phyloP scores from a whole-genome alignment of 176 grass and related monocot species.

The Rhynchospora tenuis region DNA sequence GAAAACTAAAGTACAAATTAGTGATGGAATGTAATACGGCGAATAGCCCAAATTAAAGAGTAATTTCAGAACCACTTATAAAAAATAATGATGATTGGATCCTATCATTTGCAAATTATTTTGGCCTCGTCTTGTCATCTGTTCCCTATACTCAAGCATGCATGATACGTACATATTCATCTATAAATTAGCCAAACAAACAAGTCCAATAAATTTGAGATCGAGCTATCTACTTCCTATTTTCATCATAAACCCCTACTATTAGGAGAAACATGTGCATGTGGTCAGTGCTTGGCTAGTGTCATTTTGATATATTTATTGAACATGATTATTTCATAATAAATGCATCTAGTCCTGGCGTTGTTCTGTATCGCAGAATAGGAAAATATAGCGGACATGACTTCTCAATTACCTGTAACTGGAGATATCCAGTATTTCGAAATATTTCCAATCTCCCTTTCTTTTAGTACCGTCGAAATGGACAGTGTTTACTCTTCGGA shows the following conservation, averaged over 20 bases:
- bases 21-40: too few species aligned
- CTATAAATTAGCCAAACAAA: neutral
- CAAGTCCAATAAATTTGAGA: neutral
- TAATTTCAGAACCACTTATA: neutral
- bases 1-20: too few species aligned
- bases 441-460: neutral
- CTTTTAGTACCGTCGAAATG: neutral
- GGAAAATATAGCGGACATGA: neutral
- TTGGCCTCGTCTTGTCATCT: neutral
- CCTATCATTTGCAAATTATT: neutral
- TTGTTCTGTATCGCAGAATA: neutral
- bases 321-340: neutral
- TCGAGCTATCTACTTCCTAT: neutral
- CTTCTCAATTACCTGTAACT: neutral
- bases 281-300: neutral
- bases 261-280: neutral
- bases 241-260: neutral
- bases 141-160: too few species aligned
- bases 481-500: neutral
- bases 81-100: neutral
- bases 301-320: neutral
- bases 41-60: too few species aligned
- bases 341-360: neutral
- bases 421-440: neutral
- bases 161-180: neutral